Conservation (phyloP, 257 asterid genomes). For the Echites panduratus region DNA sequence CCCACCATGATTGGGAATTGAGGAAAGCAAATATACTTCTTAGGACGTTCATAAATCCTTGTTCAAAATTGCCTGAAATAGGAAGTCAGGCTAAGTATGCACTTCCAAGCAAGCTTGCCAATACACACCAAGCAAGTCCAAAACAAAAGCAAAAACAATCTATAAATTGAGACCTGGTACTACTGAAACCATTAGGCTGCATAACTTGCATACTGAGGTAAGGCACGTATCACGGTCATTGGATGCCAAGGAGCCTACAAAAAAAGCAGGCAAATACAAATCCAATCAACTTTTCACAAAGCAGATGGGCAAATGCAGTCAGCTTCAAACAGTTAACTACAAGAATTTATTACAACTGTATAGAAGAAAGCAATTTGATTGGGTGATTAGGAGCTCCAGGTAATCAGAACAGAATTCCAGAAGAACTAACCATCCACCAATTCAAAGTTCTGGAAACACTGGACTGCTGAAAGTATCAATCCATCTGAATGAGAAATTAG, state of each 20-base stretch:
- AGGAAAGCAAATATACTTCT: conserved; percentile 45
- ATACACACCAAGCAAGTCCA: not conserved
- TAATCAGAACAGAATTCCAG: not conserved
- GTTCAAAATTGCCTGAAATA: conserved; percentile 47
- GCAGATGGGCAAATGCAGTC: not conserved
- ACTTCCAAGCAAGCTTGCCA: not conserved
- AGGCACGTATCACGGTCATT: conserved; percentile 42
- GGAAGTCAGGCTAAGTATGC: not conserved
- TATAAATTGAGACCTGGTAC: conserved; percentile 72
- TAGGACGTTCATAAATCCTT: conserved; percentile 43
- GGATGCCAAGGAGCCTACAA: conserved; percentile 39
- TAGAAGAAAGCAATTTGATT: not conserved
- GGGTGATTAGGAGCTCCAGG: not conserved
- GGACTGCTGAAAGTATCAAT: conserved; percentile 55
- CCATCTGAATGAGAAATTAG: conserved; percentile 64
- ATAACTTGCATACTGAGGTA: conserved; percentile 59
- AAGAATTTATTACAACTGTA: not conserved
- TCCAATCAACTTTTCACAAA: too few species aligned
- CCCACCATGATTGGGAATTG: conserved; percentile 65
- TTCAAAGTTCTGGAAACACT: conserved; percentile 48
- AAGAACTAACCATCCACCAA: conserved; percentile 50
- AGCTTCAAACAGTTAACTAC: not conserved
- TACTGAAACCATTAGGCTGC: conserved; percentile 60
- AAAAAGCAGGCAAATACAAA: conserved; percentile 25
- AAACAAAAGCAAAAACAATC: not conserved